A percentile compares a stretch with the other conserved stretches of the same genome.
phyloP scores from a whole-genome alignment of 495 filamentous ascomycete species.

The Penicillium nucicola region DNA sequence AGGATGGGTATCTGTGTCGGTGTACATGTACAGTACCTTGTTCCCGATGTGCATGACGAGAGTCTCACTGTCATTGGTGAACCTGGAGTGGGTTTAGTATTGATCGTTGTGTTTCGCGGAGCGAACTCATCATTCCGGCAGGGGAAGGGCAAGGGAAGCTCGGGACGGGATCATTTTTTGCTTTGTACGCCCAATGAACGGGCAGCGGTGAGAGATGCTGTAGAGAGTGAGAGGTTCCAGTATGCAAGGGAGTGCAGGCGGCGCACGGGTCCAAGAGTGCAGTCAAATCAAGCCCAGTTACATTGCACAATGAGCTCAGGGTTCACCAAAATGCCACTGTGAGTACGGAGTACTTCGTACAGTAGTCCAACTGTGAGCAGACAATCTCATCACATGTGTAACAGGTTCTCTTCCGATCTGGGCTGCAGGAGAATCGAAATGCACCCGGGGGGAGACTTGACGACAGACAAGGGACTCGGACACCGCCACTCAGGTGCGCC shows the following conservation, averaged over 20 bases:
- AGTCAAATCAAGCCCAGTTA: neutral
- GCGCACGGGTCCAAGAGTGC: constrained; percentile 10
- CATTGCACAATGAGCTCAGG: too few species aligned
- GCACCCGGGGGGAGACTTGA: neutral
- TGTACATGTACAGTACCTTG: neutral
- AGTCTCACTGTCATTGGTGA: neutral
- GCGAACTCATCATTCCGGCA: neutral
- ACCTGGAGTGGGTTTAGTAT: neutral
- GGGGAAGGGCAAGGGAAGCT: neutral
- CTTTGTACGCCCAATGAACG: constrained; percentile 4
- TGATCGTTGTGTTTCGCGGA: neutral
- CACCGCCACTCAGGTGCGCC: constrained; percentile 15
- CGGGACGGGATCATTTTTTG: neutral
- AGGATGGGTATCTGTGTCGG: constrained; percentile 2
- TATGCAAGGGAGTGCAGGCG: constrained; percentile 21
- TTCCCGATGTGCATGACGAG: neutral
- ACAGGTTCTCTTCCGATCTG: constrained; percentile 18
- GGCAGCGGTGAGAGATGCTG: constrained; percentile 1
- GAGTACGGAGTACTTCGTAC: too few species aligned
- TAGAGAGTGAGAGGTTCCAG: neutral
- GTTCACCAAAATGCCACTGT: too few species aligned
- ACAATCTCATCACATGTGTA: constrained; percentile 21
- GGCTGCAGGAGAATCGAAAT: constrained; percentile 17
- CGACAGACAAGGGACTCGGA: neutral
- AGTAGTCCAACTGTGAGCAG: too few species aligned